phyloP scores from a whole-genome alignment of 208 protist genomes.

The Paratrypanosoma confusum region DNA sequence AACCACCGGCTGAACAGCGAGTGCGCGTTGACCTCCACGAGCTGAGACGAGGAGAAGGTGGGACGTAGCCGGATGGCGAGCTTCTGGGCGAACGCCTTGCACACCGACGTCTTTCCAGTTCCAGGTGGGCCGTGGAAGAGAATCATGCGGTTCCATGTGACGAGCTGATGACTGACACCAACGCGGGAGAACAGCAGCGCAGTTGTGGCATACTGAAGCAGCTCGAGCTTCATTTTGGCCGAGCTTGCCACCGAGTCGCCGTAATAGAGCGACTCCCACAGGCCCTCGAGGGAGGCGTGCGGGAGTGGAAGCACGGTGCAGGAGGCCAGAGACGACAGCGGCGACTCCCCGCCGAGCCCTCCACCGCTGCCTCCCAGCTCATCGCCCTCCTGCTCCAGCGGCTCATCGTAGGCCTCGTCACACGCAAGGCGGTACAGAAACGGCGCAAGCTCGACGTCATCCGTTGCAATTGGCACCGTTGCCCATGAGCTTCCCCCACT shows the following conservation, averaged over 20 bases:
- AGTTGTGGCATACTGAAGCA: slow-evolving; percentile 87
- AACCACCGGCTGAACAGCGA: slow-evolving; percentile 95
- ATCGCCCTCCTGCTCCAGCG: too few species aligned
- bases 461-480: slow-evolving; percentile 1
- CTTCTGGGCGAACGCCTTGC: slow-evolving; percentile 80
- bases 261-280: slow-evolving; percentile 85
- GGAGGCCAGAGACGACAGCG: slow-evolving; percentile 8
- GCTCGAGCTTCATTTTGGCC: slow-evolving; percentile 62
- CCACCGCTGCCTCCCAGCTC: too few species aligned
- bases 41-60: slow-evolving; percentile 24
- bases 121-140: slow-evolving; percentile 90
- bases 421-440: slow-evolving; percentile 11
- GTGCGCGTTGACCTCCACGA: slow-evolving; percentile 95
- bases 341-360: too few species aligned
- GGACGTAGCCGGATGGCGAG: slow-evolving; percentile 43
- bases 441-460: slow-evolving; percentile 6
- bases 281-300: slow-evolving; percentile 51
- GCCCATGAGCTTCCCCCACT: too few species aligned
- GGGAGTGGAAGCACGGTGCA: slow-evolving; percentile 56
- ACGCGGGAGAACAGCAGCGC: slow-evolving; percentile 75
- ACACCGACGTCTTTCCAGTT: slow-evolving; percentile 92
- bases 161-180: slow-evolving; percentile 68
- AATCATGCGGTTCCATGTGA: slow-evolving; percentile 71
- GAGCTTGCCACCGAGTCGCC: slow-evolving; percentile 39
- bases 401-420: neutral